phyloP scores from a whole-genome alignment of 768 basidiomycete genomes.

The Crucibulum laeve region DNA sequence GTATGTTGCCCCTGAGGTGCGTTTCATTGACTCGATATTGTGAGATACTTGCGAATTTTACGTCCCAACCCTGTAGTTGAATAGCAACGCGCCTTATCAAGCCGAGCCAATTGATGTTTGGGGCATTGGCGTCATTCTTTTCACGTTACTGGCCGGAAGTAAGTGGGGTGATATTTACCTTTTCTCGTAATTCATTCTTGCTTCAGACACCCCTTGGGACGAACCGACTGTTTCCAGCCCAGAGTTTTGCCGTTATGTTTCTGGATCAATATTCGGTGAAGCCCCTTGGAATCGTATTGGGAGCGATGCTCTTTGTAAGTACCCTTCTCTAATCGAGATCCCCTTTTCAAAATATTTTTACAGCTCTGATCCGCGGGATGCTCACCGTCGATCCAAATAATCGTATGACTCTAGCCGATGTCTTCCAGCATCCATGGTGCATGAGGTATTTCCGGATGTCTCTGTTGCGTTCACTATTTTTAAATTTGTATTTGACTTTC shows the following conservation, averaged over 20 bases:
- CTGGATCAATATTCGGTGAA: conserved; percentile 68
- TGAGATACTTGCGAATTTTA: neutral
- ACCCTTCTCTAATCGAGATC: neutral
- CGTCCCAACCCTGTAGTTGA: conserved; percentile 43
- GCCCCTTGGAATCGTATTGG: conserved; percentile 76
- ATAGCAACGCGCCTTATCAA: conserved; percentile 61
- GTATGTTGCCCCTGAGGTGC: conserved; percentile 91
- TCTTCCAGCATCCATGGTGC: conserved; percentile 65
- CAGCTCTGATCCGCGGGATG: conserved; percentile 76
- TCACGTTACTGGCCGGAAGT: conserved; percentile 90
- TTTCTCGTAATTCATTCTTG: neutral
- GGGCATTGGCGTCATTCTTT: conserved; percentile 94
- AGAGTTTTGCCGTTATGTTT: conserved; percentile 75
- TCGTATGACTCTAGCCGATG: conserved; percentile 58
- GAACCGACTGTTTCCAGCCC: conserved; percentile 77
- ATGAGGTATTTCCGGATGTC: conserved; percentile 41
- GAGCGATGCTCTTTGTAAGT: conserved; percentile 57
- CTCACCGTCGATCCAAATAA: conserved; percentile 65
- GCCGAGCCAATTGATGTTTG: conserved; percentile 96
- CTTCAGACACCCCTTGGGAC: conserved; percentile 94
- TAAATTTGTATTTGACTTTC: neutral
- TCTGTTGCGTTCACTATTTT: neutral
- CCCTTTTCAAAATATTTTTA: neutral
- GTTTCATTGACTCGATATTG: conserved; percentile 9
- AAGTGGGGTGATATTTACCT: conserved; percentile 21